Evolutionary conservation across 2,329 filamentous ascomycete genomes (phyloP).

Genomic region (Botrytis byssoidea): DNA sequence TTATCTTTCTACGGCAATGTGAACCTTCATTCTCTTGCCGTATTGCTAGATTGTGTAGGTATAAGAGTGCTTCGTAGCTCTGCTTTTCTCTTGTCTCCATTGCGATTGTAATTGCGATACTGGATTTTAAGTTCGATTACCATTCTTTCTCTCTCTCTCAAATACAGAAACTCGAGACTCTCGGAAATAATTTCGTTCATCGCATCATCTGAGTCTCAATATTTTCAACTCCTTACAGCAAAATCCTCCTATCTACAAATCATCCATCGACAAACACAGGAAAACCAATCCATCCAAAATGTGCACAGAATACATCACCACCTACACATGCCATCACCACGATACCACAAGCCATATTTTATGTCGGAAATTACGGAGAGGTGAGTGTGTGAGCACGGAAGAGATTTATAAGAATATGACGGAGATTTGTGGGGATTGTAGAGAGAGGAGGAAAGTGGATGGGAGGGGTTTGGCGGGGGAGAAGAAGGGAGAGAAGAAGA

Average conservation of each 20-base stretch:
- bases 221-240: background rate
- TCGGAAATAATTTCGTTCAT: background rate
- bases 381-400: background rate
- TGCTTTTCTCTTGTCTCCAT: background rate
- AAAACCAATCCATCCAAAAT: background rate
- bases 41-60: background rate
- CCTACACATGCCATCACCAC: background rate
- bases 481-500: background rate
- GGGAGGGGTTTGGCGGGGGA: background rate
- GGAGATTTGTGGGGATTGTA: background rate
- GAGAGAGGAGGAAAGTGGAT: background rate
- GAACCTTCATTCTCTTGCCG: background rate
- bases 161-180: too few relatives aligned
- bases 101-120: background rate
- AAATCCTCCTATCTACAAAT: too few relatives aligned
- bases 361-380: background rate
- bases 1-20: background rate
- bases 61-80: background rate
- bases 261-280: background rate
- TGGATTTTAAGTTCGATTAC: background rate
- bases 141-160: background rate
- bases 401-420: background rate
- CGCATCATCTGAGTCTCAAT: accelerated
- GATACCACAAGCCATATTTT: background rate
- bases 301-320: background rate